Evolutionary conservation across 176 grass and related monocot species (phyloP), one percentile per base, ranked within the genome.

Genomic region (Carex cristatella): DNA sequence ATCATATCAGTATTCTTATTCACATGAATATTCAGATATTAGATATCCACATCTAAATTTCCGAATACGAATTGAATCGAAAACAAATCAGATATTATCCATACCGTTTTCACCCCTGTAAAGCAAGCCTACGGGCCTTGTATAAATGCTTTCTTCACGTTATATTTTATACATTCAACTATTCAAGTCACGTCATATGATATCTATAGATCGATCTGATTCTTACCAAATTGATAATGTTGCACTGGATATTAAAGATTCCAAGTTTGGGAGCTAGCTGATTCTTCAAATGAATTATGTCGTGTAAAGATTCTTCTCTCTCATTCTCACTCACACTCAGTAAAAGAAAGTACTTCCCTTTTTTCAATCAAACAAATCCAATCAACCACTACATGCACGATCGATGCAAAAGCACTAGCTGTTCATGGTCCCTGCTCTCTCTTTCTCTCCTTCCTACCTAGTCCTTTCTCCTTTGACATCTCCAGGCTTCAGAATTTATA

Each of bases 291-390:
- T 76, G 71, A 76, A 13, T 23, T 23, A 23, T 79, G 74, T 13
- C 9, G 44, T 51, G 49, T 31, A 71, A 44, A 71, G 69, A 19
- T 72, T 72, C 69, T 72, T 46, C 69, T 30, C 62, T 2, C 8
- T 65, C 33, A 23, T 23, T 35, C 33, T 1, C 33, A 33, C 1
- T 33, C 33, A 1, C 18, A 7, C 14, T 64, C 79, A 33, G 14
- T 54, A 60, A 63, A 81, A 23, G 32, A 81, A 80, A 80, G 76
- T n/a, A 61, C 77, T 80, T 60, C 16, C 16, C 54, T 57, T 80
- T 79, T 60, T 33, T 10, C 15, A 80, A 80, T 30, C 51, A 80
- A 80, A 18, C 77, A 57, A 80, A 80, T 79, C 78, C 54, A 30
- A 61, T 80, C 74, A 19, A 57, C 55, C 3, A 14, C 74, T 31